Evolutionary conservation across 2,329 filamentous ascomycete genomes (phyloP), one percentile per base, ranked within the genome.

Genomic region (Diaporthe batatas): DNA sequence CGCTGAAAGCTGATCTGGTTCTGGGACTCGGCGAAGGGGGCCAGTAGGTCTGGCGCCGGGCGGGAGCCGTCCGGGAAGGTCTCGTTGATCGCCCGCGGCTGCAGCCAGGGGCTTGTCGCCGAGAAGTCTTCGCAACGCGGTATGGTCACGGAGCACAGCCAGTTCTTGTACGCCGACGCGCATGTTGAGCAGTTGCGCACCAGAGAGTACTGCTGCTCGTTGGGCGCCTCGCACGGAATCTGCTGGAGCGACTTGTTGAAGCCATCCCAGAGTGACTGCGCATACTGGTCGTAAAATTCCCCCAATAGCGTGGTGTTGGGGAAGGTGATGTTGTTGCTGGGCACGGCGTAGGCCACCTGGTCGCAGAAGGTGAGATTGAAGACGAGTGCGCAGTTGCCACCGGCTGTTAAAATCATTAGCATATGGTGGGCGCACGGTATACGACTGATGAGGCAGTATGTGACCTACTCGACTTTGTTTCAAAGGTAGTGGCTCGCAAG

Each of bases 91-190:
- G 96, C 96, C 58, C 96, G 92, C 25, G 88, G 85, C 74, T 91
- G 89, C 2, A 94, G 87, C 79, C 84, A 91, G 0, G 44, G 1
- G 14, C 82, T 78, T 39, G 86, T 81, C 1, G 85, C 82, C 75
- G 87, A 89, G 78, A 93, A 96, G 83, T 98, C 96, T 79, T 94
- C 92, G 84, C 96, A 99, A 39, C 95, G 93, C 1, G 96, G 96
- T 75, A 99, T 96, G 21, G 91, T 93, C 36, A 98, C 95, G 32
- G 94, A 93, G 84, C 96, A 99, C 25, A 99, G 91, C 96, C 96
- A 99, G 79, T 91, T 87, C 81, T 97, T 98, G 87, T 99, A 99
- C 11, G 94, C 94, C 0, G 80, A 79, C 21, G 86, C 89, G 82
- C 96, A 99, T 81, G 97, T 89, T 55, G 85, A 82, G 85, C 96